phyloP scores from a whole-genome alignment of 2,329 filamentous ascomycete species.

The Colletotrichum sp. region DNA sequence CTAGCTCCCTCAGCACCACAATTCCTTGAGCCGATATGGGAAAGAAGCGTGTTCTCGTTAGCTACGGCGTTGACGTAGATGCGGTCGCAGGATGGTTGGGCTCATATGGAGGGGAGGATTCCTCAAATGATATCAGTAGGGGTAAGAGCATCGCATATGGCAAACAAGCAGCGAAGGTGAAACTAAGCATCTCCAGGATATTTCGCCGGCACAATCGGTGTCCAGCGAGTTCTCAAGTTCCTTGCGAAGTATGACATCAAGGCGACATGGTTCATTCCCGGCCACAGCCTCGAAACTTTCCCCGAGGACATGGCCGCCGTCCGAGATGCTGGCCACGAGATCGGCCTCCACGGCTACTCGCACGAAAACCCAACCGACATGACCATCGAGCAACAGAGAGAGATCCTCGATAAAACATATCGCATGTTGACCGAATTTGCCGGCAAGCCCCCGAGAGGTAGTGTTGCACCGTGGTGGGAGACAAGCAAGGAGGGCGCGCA shows the following conservation, averaged over 20 bases:
- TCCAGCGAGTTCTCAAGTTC: constrained; percentile 70
- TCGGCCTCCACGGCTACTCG: constrained; percentile 72
- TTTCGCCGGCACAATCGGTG: constrained; percentile 73
- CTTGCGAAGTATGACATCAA: constrained; percentile 77
- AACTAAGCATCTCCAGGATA: constrained; percentile 46
- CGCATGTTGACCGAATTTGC: constrained; percentile 71
- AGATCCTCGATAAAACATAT: constrained; percentile 78
- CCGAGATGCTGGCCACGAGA: constrained; percentile 52
- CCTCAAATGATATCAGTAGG: constrained; percentile 73
- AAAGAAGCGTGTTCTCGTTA: constrained; percentile 42
- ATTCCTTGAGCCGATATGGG: constrained; percentile 28
- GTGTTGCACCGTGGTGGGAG: constrained; percentile 79
- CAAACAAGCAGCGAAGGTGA: neutral
- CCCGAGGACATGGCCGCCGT: constrained; percentile 49
- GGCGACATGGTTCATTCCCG: constrained; percentile 59
- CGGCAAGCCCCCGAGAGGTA: constrained; percentile 74
- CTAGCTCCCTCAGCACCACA: neutral
- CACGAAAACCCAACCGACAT: constrained; percentile 78
- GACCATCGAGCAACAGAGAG: constrained; percentile 76
- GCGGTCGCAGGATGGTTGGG: constrained; percentile 80
- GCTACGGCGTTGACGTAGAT: constrained; percentile 77
- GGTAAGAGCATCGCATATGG: constrained; percentile 42
- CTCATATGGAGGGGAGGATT: constrained; percentile 76
- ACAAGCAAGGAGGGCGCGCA: constrained; percentile 71
- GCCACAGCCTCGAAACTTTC: constrained; percentile 54